A percentile compares a stretch with the other conserved stretches of the same genome.
Evolutionary conservation across 768 basidiomycete genomes (phyloP).

Genomic region (Strobilomyces dryophilus): DNA sequence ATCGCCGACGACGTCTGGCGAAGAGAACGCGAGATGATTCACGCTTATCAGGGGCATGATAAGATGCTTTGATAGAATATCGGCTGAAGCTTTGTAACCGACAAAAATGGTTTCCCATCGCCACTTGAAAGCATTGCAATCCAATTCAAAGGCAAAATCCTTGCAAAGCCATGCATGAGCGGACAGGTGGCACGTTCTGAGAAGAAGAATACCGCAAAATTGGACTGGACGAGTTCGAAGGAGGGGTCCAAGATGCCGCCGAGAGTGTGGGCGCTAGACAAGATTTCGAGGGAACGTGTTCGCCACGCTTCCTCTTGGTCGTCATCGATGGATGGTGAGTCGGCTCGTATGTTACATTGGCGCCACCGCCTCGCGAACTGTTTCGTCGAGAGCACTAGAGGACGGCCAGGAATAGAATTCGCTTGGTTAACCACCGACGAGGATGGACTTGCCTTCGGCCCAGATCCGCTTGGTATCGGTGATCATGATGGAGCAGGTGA

Average conservation of each 20-base stretch:
- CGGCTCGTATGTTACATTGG: slow-evolving; percentile 42
- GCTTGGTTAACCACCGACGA: slow-evolving; percentile 21
- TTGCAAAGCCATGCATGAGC: slow-evolving; percentile 28
- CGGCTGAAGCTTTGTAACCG: slow-evolving; percentile 62
- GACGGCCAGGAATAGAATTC: slow-evolving; percentile 12
- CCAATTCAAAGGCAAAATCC: slow-evolving; percentile 66
- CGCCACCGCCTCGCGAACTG: slow-evolving; percentile 71
- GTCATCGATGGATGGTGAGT: slow-evolving; percentile 26
- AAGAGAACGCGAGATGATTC: slow-evolving; percentile 64
- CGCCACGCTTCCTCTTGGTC: slow-evolving; percentile 64
- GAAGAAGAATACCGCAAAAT: slow-evolving; percentile 46
- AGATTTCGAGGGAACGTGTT: slow-evolving; percentile 46
- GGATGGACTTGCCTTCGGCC: slow-evolving; percentile 56
- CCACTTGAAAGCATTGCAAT: slow-evolving; percentile 65
- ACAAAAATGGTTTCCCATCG: slow-evolving; percentile 71
- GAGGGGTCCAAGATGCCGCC: slow-evolving; percentile 52
- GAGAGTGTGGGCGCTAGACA: slow-evolving; percentile 59
- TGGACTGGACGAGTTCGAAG: slow-evolving; percentile 58
- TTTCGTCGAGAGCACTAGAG: slow-evolving; percentile 49
- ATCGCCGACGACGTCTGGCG: slow-evolving; percentile 52
- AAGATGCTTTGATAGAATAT: slow-evolving; percentile 73
- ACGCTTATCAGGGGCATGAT: slow-evolving; percentile 72
- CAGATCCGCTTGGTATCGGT: slow-evolving; percentile 75
- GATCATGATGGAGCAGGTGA: slow-evolving; percentile 56
- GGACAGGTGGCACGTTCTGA: slow-evolving; percentile 1